Evolutionary conservation across 2,329 filamentous ascomycete genomes (phyloP), one percentile per base, ranked within the genome.

Genomic region (Exserohilum turcica): DNA sequence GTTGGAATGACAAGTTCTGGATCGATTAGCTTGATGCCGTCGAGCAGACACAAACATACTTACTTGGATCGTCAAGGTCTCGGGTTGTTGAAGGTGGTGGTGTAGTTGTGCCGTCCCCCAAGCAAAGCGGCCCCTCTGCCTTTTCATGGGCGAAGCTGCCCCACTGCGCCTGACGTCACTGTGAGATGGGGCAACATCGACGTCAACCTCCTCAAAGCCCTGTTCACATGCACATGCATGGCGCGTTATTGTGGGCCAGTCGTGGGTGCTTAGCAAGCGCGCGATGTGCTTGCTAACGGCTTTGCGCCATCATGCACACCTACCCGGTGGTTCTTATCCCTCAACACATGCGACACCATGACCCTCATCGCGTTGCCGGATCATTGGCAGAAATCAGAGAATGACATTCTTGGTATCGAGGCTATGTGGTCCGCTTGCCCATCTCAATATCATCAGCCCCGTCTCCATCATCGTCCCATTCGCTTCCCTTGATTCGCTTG

Each of bases 371-470:
- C 6, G 13, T 46, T 29, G 33, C 28, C 33, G 27, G 36, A 28
- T 4, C 13, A n/a, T 38, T 32, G n/a, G 19, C 3, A 35, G 3
- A 16, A 13, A 21, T 12, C 16, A 18, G 15, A 7, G 18, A 28
- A 13, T 35, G 13, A 44, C 5, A 15, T 36, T 31, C 8, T n/a
- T 27, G 21, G 19, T 2, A 33, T 36, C 27, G 38, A 15, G 8
- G 13, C 31, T 46, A 43, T 65, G 57, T 86, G 60, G 82, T 87
- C 74, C 84, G 79, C 77, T 92, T 91, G 56, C 87, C 88, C 80
- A 90, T 82, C 76, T 92, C 89, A 69, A 82, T 63, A 64, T 89
- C 88, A 6, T 81, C 68, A 3, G 62, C 68, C 6, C 59, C 57
- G 24, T 74, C 72, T 12, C 69, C 70, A 15, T 74, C 71, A 38